Percentiles rank a stretch among this genome's conserved stretches.
Evolutionary conservation across 768 basidiomycete genomes (phyloP).

Genomic region (Phanerochaete sordida): DNA sequence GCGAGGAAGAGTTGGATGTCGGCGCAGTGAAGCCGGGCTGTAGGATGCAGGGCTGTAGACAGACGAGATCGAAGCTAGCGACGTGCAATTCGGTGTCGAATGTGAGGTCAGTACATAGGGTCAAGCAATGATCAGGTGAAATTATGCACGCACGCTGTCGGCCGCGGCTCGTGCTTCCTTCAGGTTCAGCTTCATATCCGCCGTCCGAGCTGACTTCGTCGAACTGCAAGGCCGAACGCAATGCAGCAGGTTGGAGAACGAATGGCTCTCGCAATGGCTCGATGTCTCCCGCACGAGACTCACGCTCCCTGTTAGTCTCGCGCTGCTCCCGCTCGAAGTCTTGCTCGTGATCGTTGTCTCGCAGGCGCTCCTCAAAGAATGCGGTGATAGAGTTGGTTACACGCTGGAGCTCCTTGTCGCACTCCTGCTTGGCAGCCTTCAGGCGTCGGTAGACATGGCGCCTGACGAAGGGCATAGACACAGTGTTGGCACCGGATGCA

Average conservation of each 20-base stretch:
- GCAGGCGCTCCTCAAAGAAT: conserved; percentile 89
- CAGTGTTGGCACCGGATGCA: conserved; percentile 64
- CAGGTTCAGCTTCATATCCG: conserved; percentile 77
- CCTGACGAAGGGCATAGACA: conserved; percentile 90
- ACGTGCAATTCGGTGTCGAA: neutral
- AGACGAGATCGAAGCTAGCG: conserved; percentile 64
- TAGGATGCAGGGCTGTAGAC: conserved; percentile 20
- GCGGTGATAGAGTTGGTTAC: conserved; percentile 92
- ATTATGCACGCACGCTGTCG: conserved; percentile 70
- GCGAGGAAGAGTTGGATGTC: conserved; percentile 64
- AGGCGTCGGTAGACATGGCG: conserved; percentile 92
- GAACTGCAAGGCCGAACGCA: conserved; percentile 51
- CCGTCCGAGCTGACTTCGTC: conserved; percentile 80
- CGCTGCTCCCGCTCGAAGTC: conserved; percentile 64
- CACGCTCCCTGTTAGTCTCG: conserved; percentile 38
- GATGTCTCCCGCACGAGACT: conserved; percentile 40
- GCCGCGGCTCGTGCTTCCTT: conserved; percentile 52
- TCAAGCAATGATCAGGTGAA: neutral
- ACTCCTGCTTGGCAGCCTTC: conserved; percentile 91
- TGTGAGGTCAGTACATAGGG: neutral
- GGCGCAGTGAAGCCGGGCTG: conserved; percentile 66
- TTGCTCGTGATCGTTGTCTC: conserved; percentile 64
- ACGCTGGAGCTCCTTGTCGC: conserved; percentile 93
- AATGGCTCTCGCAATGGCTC: conserved; percentile 56
- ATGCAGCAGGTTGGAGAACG: conserved; percentile 53